These are phyloP conservation scores for Sporobolomyces pararoseus DNA, from an alignment of 768 basidiomycete species.

Conservation along the genomic window DNA sequence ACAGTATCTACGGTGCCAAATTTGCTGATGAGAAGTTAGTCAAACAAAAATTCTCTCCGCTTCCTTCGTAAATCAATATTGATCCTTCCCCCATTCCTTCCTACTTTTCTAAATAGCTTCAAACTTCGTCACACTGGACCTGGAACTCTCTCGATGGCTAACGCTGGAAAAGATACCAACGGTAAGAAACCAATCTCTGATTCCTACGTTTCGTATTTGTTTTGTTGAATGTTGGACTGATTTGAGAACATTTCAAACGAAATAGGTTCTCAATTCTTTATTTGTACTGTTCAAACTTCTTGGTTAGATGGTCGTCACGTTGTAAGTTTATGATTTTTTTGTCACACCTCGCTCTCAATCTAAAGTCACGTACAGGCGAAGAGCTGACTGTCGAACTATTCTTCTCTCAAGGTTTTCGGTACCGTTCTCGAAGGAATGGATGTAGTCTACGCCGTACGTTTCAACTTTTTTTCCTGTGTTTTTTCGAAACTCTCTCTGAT, in stretches of 20 bases:
- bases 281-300: constrained; percentile 42
- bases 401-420: constrained; percentile 64
- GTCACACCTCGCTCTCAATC: background rate
- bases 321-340: constrained; percentile 60
- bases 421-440: constrained; percentile 90
- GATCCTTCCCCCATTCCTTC: background rate
- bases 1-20: constrained; percentile 82
- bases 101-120: constrained; percentile 55
- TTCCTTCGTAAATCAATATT: background rate
- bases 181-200: no score
- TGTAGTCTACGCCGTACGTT: constrained; percentile 62
- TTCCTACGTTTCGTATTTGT: background rate
- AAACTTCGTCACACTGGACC: constrained; percentile 89
- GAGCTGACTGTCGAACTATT: no score
- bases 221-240: background rate
- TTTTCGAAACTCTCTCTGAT: background rate
- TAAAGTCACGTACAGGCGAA: no score
- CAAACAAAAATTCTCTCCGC: no score
- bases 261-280: constrained; percentile 42
- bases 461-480: background rate
- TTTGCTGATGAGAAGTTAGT: constrained; percentile 85
- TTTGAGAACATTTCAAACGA: background rate
- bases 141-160: constrained; percentile 88
- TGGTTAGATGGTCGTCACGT: constrained; percentile 46
- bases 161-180: constrained; percentile 82